Conservation (phyloP, 1,139 yeast genomes). For the Yamadazyma conglobata region DNA sequence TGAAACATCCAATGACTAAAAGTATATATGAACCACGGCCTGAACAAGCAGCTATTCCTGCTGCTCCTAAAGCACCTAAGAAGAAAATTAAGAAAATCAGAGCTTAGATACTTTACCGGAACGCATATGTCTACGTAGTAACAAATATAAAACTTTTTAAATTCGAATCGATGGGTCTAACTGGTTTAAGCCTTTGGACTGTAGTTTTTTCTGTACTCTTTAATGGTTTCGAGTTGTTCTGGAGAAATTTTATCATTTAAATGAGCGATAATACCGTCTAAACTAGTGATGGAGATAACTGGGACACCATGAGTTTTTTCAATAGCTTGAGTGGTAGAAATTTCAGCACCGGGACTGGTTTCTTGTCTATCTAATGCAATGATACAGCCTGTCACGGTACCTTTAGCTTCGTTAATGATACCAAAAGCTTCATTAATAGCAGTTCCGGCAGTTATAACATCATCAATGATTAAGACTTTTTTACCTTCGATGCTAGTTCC, state of each 20-base stretch:
- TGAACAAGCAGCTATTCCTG: constrained; percentile 34
- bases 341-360: constrained; percentile 61
- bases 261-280: constrained; percentile 69
- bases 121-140: no score
- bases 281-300: constrained; percentile 73
- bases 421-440: constrained; percentile 93
- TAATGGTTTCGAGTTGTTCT: constrained; percentile 53
- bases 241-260: constrained; percentile 52
- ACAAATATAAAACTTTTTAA: no score
- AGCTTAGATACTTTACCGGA: constrained; percentile 30
- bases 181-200: no score
- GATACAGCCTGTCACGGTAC: constrained; percentile 75
- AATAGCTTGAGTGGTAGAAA: constrained; percentile 82
- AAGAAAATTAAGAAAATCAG: constrained; percentile 50
- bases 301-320: constrained; percentile 72
- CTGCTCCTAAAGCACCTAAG: constrained; percentile 48
- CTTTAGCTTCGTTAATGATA: constrained; percentile 68
- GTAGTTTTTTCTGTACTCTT: constrained; percentile 55
- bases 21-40: constrained; percentile 58
- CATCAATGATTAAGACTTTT: constrained; percentile 82
- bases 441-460: constrained; percentile 98
- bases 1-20: constrained; percentile 84
- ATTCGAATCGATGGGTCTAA: no score
- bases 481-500: constrained; percentile 75
- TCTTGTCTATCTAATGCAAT: constrained; percentile 96